Percentiles rank a stretch among this genome's conserved stretches.
These are phyloP conservation scores for Cyberlindnera maritima DNA, from an alignment of 805 yeast genomes.

Conservation along the genomic window DNA sequence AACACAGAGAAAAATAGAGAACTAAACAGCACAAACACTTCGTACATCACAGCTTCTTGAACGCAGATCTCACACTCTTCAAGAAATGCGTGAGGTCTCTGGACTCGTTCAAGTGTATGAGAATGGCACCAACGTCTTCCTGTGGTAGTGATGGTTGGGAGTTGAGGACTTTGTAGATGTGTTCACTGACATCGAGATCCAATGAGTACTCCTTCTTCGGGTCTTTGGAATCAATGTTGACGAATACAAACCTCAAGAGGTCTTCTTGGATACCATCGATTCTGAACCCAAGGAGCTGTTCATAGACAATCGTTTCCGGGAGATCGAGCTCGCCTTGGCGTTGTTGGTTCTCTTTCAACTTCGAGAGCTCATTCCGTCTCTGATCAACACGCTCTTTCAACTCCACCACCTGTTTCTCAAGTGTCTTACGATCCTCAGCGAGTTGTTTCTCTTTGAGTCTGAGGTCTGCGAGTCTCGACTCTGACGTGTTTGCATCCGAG, in stretches of 20 bases:
- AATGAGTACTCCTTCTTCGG: slow-evolving; percentile 40
- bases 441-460: slow-evolving; percentile 35
- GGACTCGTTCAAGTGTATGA: slow-evolving; percentile 17
- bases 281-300: slow-evolving; percentile 50
- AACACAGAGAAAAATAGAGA: background rate
- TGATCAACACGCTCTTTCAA: slow-evolving; percentile 31
- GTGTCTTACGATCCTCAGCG: slow-evolving; percentile 26
- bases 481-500: slow-evolving; percentile 32
- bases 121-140: slow-evolving; percentile 18
- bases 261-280: slow-evolving; percentile 50
- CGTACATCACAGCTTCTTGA: slow-evolving; percentile 18
- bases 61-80: slow-evolving; percentile 20
- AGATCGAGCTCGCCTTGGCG: slow-evolving; percentile 45
- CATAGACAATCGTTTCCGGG: slow-evolving; percentile 52
- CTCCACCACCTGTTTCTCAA: slow-evolving; percentile 33
- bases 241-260: slow-evolving; percentile 46
- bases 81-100: slow-evolving; percentile 24
- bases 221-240: slow-evolving; percentile 44
- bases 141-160: slow-evolving; percentile 38
- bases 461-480: slow-evolving; percentile 32
- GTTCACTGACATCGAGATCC: slow-evolving; percentile 44
- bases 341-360: slow-evolving; percentile 34
- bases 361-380: slow-evolving; percentile 32
- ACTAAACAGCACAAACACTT: background rate
- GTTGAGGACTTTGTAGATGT: slow-evolving; percentile 35